Conservation (phyloP, 306 rosid species). For the Aeschynomene evenia region DNA sequence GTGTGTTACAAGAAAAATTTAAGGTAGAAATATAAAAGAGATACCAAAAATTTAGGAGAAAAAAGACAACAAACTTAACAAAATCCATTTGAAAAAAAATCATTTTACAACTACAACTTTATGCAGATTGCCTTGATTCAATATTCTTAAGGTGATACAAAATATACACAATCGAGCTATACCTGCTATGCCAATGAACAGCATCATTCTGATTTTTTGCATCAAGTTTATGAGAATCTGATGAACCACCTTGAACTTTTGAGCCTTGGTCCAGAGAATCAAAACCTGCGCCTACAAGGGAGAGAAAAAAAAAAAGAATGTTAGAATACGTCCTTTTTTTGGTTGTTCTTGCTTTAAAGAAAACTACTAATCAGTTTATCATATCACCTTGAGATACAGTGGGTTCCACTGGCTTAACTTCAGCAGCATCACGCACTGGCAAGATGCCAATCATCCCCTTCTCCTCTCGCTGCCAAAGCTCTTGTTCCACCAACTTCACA, state of each 20-base stretch:
- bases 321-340: not conserved
- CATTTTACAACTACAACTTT: not conserved
- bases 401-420: constrained; percentile 48
- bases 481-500: constrained; percentile 97
- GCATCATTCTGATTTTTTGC: constrained; percentile 66
- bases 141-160: not conserved
- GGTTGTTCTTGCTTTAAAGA: not conserved
- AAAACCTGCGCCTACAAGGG: constrained; percentile 45
- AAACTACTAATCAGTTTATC: constrained; percentile 11
- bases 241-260: constrained; percentile 59
- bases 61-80: constrained; percentile 11
- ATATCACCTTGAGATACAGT: constrained; percentile 68
- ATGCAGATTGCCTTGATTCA: not conserved
- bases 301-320: not conserved
- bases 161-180: constrained; percentile 18
- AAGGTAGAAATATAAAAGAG: constrained; percentile 13
- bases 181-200: constrained; percentile 96
- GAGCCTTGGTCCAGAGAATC: constrained; percentile 68
- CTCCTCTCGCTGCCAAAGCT: constrained; percentile 98
- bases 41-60: constrained; percentile 19
- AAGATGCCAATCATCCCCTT: constrained; percentile 95
- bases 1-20: not conserved
- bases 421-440: constrained; percentile 88
- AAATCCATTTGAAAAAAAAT: not conserved
- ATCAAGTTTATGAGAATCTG: constrained; percentile 68